A percentile compares a stretch with the other conserved stretches of the same genome.
These are phyloP conservation scores for Trifolium repens DNA, from an alignment of 306 rosid genomes.

Conservation along the genomic window DNA sequence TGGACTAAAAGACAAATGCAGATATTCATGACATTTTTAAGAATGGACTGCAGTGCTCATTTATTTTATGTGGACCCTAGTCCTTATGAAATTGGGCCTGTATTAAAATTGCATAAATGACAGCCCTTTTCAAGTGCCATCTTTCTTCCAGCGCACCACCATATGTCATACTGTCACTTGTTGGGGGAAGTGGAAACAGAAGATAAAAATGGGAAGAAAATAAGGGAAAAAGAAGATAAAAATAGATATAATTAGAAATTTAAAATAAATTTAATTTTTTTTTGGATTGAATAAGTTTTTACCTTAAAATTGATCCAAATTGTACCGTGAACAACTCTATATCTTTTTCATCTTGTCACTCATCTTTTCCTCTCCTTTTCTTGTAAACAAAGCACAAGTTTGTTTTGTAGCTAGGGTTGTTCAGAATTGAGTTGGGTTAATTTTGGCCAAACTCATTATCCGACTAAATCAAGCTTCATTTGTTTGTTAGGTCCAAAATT, in stretches of 20 bases:
- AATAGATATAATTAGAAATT: no score
- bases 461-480: no score
- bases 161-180: neutral
- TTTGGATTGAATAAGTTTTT: no score
- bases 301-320: no score
- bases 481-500: no score
- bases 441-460: no score
- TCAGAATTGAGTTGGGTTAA: no score
- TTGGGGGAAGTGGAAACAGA: conserved; percentile 18
- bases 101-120: neutral
- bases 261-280: no score
- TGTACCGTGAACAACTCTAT: no score
- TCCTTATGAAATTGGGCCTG: conserved; percentile 33
- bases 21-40: neutral
- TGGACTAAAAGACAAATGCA: conserved; percentile 6
- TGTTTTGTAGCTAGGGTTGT: rapidly evolving
- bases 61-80: conserved; percentile 11
- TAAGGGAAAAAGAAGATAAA: neutral
- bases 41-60: neutral
- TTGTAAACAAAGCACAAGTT: no score
- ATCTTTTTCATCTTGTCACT: no score
- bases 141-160: conserved; percentile 12
- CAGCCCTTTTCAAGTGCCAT: conserved; percentile 32
- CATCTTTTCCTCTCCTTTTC: no score
- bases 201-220: neutral